phyloP scores from a whole-genome alignment of 495 filamentous ascomycete species.

The Trypethelium eluteriae region DNA sequence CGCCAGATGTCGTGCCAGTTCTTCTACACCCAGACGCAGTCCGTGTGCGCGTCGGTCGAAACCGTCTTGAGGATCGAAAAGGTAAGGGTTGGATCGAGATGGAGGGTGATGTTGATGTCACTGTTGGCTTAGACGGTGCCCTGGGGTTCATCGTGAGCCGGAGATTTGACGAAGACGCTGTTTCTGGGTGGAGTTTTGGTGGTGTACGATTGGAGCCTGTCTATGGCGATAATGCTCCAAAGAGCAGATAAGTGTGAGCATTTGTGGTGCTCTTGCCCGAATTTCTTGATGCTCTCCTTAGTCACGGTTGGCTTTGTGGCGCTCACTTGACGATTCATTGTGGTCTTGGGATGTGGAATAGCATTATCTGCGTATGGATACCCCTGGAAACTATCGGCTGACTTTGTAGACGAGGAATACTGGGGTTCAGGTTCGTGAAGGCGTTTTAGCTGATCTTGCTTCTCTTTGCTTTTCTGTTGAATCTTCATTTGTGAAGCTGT shows the following conservation, averaged over 20 bases:
- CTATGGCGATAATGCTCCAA: slow-evolving; percentile 13
- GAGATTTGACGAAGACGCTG: slow-evolving; percentile 24
- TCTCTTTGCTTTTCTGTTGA: neutral
- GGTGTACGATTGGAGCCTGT: slow-evolving; percentile 30
- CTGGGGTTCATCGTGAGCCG: slow-evolving; percentile 28
- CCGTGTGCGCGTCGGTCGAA: slow-evolving; percentile 24
- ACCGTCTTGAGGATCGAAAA: slow-evolving; percentile 21
- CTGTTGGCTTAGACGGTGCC: slow-evolving; percentile 29
- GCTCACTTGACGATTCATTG: neutral
- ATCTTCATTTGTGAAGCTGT: neutral
- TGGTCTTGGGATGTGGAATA: neutral
- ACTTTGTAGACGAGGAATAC: neutral
- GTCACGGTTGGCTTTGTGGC: no score
- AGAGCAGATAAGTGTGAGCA: neutral
- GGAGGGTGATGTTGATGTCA: slow-evolving; percentile 30
- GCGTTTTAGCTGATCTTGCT: neutral
- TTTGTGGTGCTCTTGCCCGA: neutral
- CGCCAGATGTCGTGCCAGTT: slow-evolving; percentile 29
- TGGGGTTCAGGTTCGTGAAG: neutral
- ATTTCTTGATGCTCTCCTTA: no score
- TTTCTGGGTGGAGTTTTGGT: slow-evolving; percentile 31
- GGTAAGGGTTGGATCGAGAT: slow-evolving; percentile 31
- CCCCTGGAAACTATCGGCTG: neutral
- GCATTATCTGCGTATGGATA: neutral
- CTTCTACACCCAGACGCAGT: slow-evolving; percentile 31